Conservation (phyloP, 2,329 filamentous ascomycete genomes). For the Aspergillus vadensis region DNA sequence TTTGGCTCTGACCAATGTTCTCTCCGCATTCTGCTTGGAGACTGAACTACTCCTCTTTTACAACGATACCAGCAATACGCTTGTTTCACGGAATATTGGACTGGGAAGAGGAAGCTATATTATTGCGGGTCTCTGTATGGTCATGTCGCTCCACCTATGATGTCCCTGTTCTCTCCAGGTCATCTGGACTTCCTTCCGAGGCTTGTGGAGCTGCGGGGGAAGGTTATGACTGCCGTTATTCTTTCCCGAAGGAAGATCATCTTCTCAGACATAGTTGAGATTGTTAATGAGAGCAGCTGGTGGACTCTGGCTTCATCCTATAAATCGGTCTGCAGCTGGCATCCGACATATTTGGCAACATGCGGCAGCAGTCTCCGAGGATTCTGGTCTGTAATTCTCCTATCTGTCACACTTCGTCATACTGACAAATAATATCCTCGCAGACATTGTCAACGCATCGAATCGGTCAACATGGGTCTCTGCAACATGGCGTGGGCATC, state of each 20-base stretch:
- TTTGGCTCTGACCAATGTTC: background rate
- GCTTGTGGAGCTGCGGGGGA: too few relatives aligned
- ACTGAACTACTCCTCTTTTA: too few relatives aligned
- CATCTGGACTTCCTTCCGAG: background rate
- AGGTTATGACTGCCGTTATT: background rate
- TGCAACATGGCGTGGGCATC: background rate
- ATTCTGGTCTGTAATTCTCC: background rate
- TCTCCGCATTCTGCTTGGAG: too few relatives aligned
- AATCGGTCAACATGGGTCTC: background rate
- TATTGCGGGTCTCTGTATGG: background rate
- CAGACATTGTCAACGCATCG: background rate
- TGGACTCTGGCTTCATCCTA: background rate
- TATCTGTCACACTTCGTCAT: background rate
- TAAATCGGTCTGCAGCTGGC: background rate
- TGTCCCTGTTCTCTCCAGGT: background rate
- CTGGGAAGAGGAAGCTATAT: too few relatives aligned
- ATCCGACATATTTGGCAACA: background rate
- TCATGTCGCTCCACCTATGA: background rate
- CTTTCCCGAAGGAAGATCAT: background rate
- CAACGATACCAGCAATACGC: too few relatives aligned
- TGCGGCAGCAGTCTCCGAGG: background rate
- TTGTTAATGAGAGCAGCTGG: background rate
- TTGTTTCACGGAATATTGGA: too few relatives aligned
- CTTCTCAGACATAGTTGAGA: background rate
- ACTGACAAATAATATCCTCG: too few relatives aligned